A percentile compares a stretch with the other conserved stretches of the same genome.
Evolutionary conservation across 495 filamentous ascomycete species (phyloP).

Genomic region (Penicillium odoratum): DNA sequence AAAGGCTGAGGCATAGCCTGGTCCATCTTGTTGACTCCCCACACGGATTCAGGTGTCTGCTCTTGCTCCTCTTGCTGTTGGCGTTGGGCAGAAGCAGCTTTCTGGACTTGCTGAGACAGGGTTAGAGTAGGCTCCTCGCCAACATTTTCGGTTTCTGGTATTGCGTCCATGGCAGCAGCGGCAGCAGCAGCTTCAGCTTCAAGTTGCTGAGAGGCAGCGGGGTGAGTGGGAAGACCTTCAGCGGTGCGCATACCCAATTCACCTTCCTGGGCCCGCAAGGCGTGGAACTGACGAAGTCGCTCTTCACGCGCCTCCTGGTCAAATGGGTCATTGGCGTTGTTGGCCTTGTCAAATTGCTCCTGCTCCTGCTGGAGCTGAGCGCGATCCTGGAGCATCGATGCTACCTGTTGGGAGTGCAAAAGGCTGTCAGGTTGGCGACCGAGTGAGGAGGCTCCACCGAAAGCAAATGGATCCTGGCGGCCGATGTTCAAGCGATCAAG

Average conservation of each 20-base stretch:
- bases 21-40: conserved; percentile 58
- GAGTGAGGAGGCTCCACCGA: conserved; percentile 49
- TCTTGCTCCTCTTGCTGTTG: conserved; percentile 54
- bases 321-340: conserved; percentile 45
- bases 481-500: conserved; percentile 59
- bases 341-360: conserved; percentile 55
- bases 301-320: conserved; percentile 58
- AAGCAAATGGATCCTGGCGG: conserved; percentile 53
- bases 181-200: conserved; percentile 29
- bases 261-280: conserved; percentile 55
- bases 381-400: conserved; percentile 59
- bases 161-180: conserved; percentile 23
- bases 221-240: conserved; percentile 46
- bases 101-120: conserved; percentile 85
- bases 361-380: conserved; percentile 64
- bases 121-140: conserved; percentile 53
- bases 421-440: conserved; percentile 55
- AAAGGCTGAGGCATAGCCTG: conserved; percentile 73
- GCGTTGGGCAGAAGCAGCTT: conserved; percentile 66
- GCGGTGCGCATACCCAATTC: conserved; percentile 43
- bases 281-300: conserved; percentile 64
- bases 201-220: conserved; percentile 29
- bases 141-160: conserved; percentile 19
- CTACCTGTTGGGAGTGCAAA: conserved; percentile 59
- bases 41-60: conserved; percentile 55